Evolutionary conservation across 306 rosid species (phyloP).

Genomic region (Cicer chorassanicum): DNA sequence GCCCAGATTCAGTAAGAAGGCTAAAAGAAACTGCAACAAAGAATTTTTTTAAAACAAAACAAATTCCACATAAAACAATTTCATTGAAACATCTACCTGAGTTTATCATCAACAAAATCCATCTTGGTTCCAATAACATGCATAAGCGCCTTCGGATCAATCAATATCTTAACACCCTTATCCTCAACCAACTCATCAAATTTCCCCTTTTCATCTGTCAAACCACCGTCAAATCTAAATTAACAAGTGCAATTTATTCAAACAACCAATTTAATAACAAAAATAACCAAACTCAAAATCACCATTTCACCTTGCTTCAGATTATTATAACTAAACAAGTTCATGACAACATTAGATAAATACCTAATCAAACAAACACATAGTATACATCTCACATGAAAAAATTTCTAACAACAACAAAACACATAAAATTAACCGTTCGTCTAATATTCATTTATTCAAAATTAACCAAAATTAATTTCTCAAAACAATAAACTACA

Average conservation of each 20-base stretch:
- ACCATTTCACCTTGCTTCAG: neutral
- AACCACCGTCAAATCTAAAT: constrained; percentile 35
- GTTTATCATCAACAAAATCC: constrained; percentile 96
- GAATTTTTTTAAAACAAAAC: neutral
- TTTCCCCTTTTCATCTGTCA: constrained; percentile 87
- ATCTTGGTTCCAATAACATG: constrained; percentile 95
- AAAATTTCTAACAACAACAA: neutral
- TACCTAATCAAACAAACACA: neutral
- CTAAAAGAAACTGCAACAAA: neutral
- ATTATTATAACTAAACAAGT: neutral
- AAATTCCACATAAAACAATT: neutral
- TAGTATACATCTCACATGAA: neutral
- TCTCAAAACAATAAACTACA: neutral
- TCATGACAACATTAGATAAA: neutral
- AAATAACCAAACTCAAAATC: neutral
- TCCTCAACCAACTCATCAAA: constrained; percentile 93
- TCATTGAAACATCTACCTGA: constrained; percentile 60
- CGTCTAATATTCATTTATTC: neutral
- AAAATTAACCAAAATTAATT: neutral
- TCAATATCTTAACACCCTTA: constrained; percentile 86
- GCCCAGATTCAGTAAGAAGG: neutral
- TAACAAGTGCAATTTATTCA: neutral
- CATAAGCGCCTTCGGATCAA: constrained; percentile 97
- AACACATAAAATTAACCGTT: neutral
- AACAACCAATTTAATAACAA: no score